Conservation (phyloP, 78 protist genomes). For the Dictyostelium citrinum region DNA sequence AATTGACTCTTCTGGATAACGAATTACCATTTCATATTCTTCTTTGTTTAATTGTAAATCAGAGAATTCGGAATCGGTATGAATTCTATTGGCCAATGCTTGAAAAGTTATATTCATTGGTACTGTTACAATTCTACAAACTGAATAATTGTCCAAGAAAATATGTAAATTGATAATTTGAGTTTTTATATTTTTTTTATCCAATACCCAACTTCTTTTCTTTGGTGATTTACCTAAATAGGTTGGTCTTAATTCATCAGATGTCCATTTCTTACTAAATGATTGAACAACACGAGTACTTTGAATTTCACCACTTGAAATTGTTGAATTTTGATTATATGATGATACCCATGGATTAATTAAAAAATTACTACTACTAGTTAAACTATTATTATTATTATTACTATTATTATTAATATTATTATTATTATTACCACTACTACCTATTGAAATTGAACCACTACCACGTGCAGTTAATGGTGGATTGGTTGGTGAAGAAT, state of each 20-base stretch:
- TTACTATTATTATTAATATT: neutral
- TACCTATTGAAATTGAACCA: neutral
- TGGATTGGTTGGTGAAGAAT: neutral
- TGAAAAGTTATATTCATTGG: slow-evolving; percentile 13
- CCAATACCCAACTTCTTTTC: slow-evolving; percentile 19
- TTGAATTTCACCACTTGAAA: neutral
- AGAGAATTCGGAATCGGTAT: neutral
- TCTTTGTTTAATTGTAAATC: neutral
- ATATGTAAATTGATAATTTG: neutral
- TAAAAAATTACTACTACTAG: neutral
- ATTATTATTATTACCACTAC: neutral
- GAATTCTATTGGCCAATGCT: slow-evolving; percentile 25
- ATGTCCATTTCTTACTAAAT: slow-evolving; percentile 18
- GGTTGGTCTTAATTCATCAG: slow-evolving; percentile 22
- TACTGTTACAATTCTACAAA: neutral
- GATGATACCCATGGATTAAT: neutral
- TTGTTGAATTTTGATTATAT: neutral
- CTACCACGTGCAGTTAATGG: neutral
- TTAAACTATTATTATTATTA: neutral
- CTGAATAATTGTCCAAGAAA: neutral
- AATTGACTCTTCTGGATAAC: neutral
- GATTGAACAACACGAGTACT: neutral
- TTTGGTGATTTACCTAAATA: slow-evolving; percentile 26
- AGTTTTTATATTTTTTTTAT: neutral
- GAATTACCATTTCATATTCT: slow-evolving; percentile 40